Evolutionary conservation across 2,329 filamentous ascomycete species (phyloP), one percentile per base, ranked within the genome.

Genomic region (Cytospora chrysosperma): DNA sequence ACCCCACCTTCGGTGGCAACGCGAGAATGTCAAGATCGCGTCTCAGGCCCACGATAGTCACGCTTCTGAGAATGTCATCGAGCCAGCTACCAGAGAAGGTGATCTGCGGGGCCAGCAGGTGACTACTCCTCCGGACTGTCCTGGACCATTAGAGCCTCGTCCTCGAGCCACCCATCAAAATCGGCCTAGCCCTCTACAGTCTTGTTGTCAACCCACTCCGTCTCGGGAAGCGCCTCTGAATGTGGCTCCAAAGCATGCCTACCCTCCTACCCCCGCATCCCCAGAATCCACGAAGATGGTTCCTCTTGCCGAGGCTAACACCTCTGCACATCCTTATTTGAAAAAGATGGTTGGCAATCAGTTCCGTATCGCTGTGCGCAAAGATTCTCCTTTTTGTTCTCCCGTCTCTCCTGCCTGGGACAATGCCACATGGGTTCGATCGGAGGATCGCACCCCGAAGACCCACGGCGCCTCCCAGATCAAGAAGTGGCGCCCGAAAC

Each of bases 401-500:
- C 59, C 28, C 30, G 7, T 24, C 24, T 7, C 30, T 10, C 37
- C 21, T 21, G 28, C 4, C n/a, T 30, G 21, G 28, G 21, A 49
- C 15, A 26, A 28, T 13, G 37, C 24, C 13, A 1, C 3, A 49
- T 2, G 10, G n/a, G 30, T 9, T 49, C 51, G 43, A 49, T 10
- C 19, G 13, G 13, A 24, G 51, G 12, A 21, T 2, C 3, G 6
- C 10, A 21, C 15, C 15, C 52, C 26, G 10, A 24, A 54, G n/a
- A 26, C 4, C 59, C 37, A 55, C 27, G 24, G 19, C 13, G 2
- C 3, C n/a, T 9, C n/a, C 10, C 37, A 55, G 21, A 55, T 50
- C 9, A 55, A 61, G 32, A 56, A 53, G 50, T 64, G 61, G 64
- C 57, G 50, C 0, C 61, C 64, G 51, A 60, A 57, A 19, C 53